Evolutionary conservation across 768 basidiomycete species (phyloP), one percentile per base, ranked within the genome.

Genomic region (Xerocomus spinulosus): DNA sequence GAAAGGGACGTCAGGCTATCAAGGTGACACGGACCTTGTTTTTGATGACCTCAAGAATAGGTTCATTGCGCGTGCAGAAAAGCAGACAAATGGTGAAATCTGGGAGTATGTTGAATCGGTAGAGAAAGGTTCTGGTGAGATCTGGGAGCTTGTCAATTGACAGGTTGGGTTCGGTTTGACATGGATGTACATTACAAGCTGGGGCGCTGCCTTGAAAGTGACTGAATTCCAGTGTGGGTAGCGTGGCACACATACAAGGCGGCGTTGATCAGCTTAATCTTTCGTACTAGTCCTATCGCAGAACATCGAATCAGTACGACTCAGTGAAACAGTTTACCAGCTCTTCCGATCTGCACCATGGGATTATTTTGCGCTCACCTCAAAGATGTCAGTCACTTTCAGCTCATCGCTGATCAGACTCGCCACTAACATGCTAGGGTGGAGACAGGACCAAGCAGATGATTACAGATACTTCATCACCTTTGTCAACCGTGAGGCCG

Each of bases 121-220:
- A 10, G 41, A 37, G 15, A 48, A 28, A 17, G 47, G 41, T 24
- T n/a, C 2, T 7, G 41, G 47, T 15, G 47, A 48, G 35, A 21
- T 41, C 30, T 48, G 47, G 47, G 47, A 48, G 8, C 13, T 48
- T 15, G 41, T 28, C 34, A 37, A 14, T 40, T 44, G 44, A 46
- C 5, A 20, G 20, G n/a, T 21, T 42, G 33, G 37, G 26, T 10
- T n/a, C n/a, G n/a, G n/a, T n/a, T n/a, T n/a, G n/a, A n/a, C n/a
- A n/a, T n/a, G n/a, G n/a, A n/a, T n/a, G n/a, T n/a, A n/a, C n/a
- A n/a, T n/a, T n/a, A n/a, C n/a, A n/a, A n/a, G n/a, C n/a, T n/a
- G n/a, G n/a, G n/a, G n/a, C n/a, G n/a, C n/a, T n/a, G n/a, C n/a
- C n/a, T n/a, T n/a, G n/a, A n/a, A 28, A 28, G 26, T 28, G 26